Evolutionary conservation across 371 early-diverging fungal species (phyloP).

Genomic region (Rhizomucor miehei): DNA sequence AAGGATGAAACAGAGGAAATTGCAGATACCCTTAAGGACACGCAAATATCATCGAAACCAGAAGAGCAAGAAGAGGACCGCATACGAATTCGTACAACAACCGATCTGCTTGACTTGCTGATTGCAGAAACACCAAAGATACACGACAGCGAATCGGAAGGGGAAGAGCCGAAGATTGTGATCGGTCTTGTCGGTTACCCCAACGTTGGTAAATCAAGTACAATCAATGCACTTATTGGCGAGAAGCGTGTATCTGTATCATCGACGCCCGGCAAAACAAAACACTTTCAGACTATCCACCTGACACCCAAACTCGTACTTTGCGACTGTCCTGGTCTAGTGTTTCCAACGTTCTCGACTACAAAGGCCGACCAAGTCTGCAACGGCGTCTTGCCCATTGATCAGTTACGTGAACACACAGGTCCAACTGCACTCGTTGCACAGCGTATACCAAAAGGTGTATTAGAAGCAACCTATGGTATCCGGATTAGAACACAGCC

Average conservation of each 20-base stretch:
- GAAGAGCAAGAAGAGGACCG: conserved; percentile 24
- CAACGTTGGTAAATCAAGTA: conserved; percentile 99
- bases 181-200: conserved; percentile 99
- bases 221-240: conserved; percentile 97
- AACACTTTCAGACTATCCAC: conserved; percentile 97
- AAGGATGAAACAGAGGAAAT: conserved; percentile 33
- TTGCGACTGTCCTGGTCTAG: conserved; percentile 99
- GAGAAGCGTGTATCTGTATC: conserved; percentile 96
- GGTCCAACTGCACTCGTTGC: conserved; percentile 87
- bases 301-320: conserved; percentile 82
- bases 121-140: conserved; percentile 37
- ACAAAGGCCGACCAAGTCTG: conserved; percentile 98
- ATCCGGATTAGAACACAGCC: conserved; percentile 78
- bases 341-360: conserved; percentile 98
- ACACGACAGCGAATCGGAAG: conserved; percentile 17
- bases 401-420: conserved; percentile 95
- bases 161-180: conserved; percentile 54
- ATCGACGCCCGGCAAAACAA: conserved; percentile 99
- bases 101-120: conserved; percentile 42
- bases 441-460: conserved; percentile 83
- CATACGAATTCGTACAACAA: conserved; percentile 45
- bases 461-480: conserved; percentile 92
- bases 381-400: conserved; percentile 98
- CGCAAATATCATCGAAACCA: conserved; percentile 4
- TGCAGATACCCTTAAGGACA: conserved; percentile 13